Evolutionary conservation across 2,329 filamentous ascomycete genomes (phyloP).

Genomic region (Zymoseptoria tritici): DNA sequence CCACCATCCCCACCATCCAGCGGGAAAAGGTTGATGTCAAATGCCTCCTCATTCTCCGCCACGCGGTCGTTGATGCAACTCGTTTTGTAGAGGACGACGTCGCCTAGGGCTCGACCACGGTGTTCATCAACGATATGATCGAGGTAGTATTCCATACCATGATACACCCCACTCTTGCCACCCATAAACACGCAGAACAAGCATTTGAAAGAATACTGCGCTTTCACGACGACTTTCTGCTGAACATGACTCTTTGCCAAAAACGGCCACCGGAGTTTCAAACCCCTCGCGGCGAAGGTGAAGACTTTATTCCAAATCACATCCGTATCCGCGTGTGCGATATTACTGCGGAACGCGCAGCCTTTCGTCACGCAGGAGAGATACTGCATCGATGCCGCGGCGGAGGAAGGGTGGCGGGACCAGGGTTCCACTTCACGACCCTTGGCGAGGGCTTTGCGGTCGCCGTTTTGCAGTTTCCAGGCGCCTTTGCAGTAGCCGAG

Average conservation of each 20-base stretch:
- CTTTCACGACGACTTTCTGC: conserved; percentile 25
- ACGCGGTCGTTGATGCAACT: conserved; percentile 37
- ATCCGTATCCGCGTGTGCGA: conserved; percentile 27
- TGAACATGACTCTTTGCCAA: conserved; percentile 41
- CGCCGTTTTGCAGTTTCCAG: conserved; percentile 33
- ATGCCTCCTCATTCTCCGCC: conserved; percentile 36
- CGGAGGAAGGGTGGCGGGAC: conserved; percentile 19
- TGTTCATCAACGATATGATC: conserved; percentile 35
- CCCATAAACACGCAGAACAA: conserved; percentile 40
- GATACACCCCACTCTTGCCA: conserved; percentile 31
- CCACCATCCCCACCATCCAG: conserved; percentile 4
- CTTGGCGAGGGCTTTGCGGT: conserved; percentile 27
- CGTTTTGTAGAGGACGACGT: conserved; percentile 36
- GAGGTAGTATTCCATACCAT: conserved; percentile 37
- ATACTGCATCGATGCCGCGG: conserved; percentile 21
- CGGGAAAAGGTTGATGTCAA: conserved; percentile 43
- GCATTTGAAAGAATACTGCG: conserved; percentile 36
- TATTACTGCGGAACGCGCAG: conserved; percentile 38
- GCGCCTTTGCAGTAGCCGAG: conserved; percentile 42
- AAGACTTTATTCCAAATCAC: conserved; percentile 24
- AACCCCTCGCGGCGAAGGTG: conserved; percentile 23
- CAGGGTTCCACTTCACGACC: conserved; percentile 20
- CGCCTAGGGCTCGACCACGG: conserved; percentile 28
- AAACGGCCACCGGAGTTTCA: conserved; percentile 42
- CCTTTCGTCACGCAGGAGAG: conserved; percentile 35